Base-by-base conservation (phyloP, 352 stramenopile species). In the Phytophthora constricta region DNA sequence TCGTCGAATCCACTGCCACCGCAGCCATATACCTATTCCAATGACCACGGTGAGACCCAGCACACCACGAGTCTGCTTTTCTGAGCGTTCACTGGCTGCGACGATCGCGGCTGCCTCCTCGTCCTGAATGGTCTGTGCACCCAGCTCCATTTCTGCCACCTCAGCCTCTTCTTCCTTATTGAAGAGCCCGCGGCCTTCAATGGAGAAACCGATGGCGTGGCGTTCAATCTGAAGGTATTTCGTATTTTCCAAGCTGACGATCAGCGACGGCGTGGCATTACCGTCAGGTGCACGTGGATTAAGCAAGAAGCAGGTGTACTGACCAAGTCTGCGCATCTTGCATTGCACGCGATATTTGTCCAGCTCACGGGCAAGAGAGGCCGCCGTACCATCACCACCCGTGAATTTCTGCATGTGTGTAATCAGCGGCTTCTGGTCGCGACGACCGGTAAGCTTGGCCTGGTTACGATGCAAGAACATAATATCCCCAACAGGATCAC, bases 391-490 rank as follows among this genome's bases (percentile, higher is more conserved):
- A 62, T 90, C 78, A n/a, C 80, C 80, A 9, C 83, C 86, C 1
- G 70, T 92, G 56, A 95, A 95, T 68, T 86, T 91, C 43, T 95
- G 86, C 19, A 90, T 56, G 47, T 95, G 80, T 19, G 80, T 90
- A n/a, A 92, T 72, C 13, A 86, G 45, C 23, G 81, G 70, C 34
- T 81, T 84, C 20, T 92, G 77, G 53, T 91, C 72, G 7, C 71
- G 70, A 14, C 76, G 65, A n/a, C 87, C 86, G 45, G 73, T 87
- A 4, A 95, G 76, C 57, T 95, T 95, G 51, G 65, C 79, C 50
- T 90, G 81, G 61, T 95, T 95, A 19, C 87, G 86, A 61, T 95
- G 87, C 56, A 95, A 65, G 50, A 95, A 95, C 23, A 94, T 73
- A 23, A 95, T 74, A 17, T 93, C 79, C 31, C 87, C 86, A 4